Conservation (phyloP, 495 filamentous ascomycete genomes). For the Aspergillus baeticus region DNA sequence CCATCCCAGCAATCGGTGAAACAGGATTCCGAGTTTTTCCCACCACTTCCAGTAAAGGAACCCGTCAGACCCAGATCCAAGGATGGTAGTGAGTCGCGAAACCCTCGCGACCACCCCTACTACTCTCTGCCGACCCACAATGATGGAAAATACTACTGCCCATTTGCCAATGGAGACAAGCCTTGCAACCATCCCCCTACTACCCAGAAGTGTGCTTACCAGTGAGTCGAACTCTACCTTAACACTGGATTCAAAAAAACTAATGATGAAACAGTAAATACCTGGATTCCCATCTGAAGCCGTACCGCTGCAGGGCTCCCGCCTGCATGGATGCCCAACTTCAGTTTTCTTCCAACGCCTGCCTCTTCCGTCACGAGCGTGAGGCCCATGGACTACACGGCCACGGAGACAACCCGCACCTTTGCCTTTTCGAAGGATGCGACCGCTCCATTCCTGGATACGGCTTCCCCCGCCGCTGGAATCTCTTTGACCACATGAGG, state of each 20-base stretch:
- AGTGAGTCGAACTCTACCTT: constrained; percentile 57
- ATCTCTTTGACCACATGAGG: constrained; percentile 91
- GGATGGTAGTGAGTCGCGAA: constrained; percentile 50
- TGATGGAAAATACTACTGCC: constrained; percentile 89
- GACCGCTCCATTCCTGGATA: constrained; percentile 75
- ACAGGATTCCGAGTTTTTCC: constrained; percentile 40
- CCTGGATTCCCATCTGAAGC: constrained; percentile 90
- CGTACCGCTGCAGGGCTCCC: constrained; percentile 83
- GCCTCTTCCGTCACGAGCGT: constrained; percentile 89
- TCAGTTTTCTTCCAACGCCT: constrained; percentile 87
- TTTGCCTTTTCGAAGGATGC: constrained; percentile 81
- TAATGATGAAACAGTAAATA: constrained; percentile 69
- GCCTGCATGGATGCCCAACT: constrained; percentile 69
- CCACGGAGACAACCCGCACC: constrained; percentile 85
- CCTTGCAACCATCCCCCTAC: constrained; percentile 81
- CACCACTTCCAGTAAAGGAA: constrained; percentile 37
- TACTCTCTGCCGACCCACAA: constrained; percentile 68
- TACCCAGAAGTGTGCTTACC: constrained; percentile 95
- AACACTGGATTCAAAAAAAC: constrained; percentile 7
- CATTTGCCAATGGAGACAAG: constrained; percentile 66
- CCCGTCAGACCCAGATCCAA: constrained; percentile 44
- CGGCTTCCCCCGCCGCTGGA: constrained; percentile 92
- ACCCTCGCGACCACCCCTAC: constrained; percentile 73
- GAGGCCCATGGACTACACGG: constrained; percentile 94
- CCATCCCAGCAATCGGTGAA: constrained; percentile 36